Base-by-base conservation (phyloP, 1,284 basidiomycete species). In the Ganoderma resinaceum region DNA sequence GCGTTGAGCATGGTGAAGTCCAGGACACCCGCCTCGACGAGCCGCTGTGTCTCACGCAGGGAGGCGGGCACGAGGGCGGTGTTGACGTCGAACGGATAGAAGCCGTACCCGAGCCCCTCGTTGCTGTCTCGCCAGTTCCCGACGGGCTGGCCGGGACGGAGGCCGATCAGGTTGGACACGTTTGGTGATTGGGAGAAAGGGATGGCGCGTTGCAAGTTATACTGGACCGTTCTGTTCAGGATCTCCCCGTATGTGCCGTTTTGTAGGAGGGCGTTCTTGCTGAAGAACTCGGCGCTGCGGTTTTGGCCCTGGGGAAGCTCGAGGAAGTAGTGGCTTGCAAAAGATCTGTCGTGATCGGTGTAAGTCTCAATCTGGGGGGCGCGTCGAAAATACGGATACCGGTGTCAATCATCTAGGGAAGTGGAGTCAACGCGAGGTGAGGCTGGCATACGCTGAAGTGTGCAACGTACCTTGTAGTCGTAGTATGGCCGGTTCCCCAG, bases 51-150 rank as follows among this genome's bases (percentile, higher is more conserved):
- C 9, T 85, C 84, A 23, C 85, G 77, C 16, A 87, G 74, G 6
- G 85, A 83, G 2, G 84, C 83, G 8, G 85, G 85, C 5, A 86
- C 82, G 26, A 86, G 77, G 2, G 85, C 85, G 37, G 80, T 78
- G 65, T 84, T 84, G 33, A 87, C 83, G 72, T 87, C 86, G 70
- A 85, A 85, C 9, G 85, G 82, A 65, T 82, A 83, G 42, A 77
- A 77, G 3, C 85, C 85, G 72, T 80, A 84, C 9, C 85, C 86
- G 0, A 85, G 75, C 0, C 86, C 85, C 58, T 81, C 73, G 66
- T 82, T 82, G 33, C 83, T 84, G 73, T 87, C 86, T 55, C 86
- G 76, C 86, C 86, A 87, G 71, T 86, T 83, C 0, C 86, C 86
- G 20, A 71, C 72, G 23, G 72, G 46, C 68, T 80, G 70, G 1